Evolutionary conservation across 2,329 filamentous ascomycete species (phyloP).

Genomic region (Hypoxylon sp.): DNA sequence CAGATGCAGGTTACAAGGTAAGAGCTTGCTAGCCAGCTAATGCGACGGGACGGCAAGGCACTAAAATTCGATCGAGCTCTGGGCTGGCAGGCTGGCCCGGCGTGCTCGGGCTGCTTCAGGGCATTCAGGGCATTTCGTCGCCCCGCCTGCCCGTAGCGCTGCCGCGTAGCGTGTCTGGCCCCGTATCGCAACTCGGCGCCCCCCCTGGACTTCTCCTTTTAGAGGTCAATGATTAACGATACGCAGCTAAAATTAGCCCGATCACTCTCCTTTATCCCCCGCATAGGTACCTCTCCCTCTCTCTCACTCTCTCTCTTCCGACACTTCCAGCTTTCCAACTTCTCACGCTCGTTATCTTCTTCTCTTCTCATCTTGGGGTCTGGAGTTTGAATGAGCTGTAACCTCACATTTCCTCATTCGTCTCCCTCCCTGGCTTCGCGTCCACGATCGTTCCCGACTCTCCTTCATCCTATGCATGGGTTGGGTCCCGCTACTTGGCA

Average conservation of each 20-base stretch:
- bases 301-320: conserved; percentile 5
- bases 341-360: conserved; percentile 12
- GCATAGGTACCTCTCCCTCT: conserved; percentile 2
- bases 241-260: conserved; percentile 25
- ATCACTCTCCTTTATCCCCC: conserved; percentile 33
- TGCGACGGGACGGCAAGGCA: too few species aligned
- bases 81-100: too few species aligned
- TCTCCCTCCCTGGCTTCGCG: neutral
- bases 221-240: conserved; percentile 9
- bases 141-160: too few species aligned
- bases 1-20: neutral
- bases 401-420: conserved; percentile 1
- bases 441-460: conserved; percentile 8
- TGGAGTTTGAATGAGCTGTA: neutral
- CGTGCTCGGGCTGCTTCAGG: neutral
- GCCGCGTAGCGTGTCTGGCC: too few species aligned
- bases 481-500: neutral
- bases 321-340: conserved; percentile 12
- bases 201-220: conserved; percentile 3
- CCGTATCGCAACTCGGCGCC: neutral
- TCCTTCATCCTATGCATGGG: conserved; percentile 25
- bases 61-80: too few species aligned
- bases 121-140: neutral
- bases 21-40: too few species aligned
- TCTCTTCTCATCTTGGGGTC: conserved; percentile 5